A percentile compares a stretch with the other conserved stretches of the same genome.
phyloP scores from a whole-genome alignment of 2,329 filamentous ascomycete genomes.

The Eurotiales sp. region DNA sequence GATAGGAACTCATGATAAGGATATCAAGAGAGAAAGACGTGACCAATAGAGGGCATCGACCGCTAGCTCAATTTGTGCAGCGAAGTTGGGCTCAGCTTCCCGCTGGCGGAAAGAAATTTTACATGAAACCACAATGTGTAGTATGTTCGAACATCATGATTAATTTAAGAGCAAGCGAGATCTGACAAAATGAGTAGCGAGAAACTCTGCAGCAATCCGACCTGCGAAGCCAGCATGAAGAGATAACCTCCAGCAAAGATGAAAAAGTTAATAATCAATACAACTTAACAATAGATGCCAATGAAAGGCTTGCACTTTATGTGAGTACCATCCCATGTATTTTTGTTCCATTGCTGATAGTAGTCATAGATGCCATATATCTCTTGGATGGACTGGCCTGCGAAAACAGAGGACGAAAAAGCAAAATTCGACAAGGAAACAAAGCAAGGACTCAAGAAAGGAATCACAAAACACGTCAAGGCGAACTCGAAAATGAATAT shows the following conservation, averaged over 20 bases:
- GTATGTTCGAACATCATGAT: conserved; percentile 8
- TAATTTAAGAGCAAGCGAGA: not conserved
- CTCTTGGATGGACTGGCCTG: conserved; percentile 3
- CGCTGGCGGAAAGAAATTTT: conserved; percentile 13
- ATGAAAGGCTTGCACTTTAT: not conserved
- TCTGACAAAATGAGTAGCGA: not conserved
- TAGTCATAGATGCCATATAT: conserved; percentile 14
- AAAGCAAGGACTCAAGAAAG: not conserved
- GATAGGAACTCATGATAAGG: not conserved
- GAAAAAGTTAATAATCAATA: not conserved
- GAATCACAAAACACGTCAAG: not conserved
- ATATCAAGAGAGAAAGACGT: not conserved
- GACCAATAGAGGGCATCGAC: conserved; percentile 9
- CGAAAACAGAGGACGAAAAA: not conserved
- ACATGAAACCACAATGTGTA: conserved; percentile 16
- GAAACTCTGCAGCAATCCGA: not conserved
- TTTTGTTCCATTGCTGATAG: not conserved
- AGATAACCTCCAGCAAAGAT: not conserved
- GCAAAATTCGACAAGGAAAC: not conserved
- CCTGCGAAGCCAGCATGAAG: not conserved
- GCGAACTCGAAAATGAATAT: not conserved
- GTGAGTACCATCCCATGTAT: not conserved
- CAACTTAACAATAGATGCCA: not conserved
- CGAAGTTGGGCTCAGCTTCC: conserved; percentile 9
- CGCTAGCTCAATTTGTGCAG: conserved; percentile 7